Conservation (phyloP, 495 filamentous ascomycete species). For the Lepidopterella palustris region DNA sequence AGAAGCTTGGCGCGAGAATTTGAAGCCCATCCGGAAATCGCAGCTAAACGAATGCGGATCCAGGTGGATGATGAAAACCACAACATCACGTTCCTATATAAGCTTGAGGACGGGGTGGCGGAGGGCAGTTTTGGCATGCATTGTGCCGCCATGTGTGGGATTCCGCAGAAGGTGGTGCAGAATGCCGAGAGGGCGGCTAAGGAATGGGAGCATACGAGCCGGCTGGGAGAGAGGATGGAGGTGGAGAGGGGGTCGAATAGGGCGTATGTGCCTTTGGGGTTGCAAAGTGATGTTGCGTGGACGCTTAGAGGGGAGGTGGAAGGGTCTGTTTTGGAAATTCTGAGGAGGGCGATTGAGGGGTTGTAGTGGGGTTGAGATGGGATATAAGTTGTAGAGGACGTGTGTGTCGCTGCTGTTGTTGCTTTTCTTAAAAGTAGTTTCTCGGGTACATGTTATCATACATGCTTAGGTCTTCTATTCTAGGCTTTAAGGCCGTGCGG, state of each 20-base stretch:
- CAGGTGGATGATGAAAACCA: constrained; percentile 79
- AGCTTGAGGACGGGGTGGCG: constrained; percentile 88
- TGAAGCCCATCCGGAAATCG: constrained; percentile 76
- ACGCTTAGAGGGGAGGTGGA: constrained; percentile 53
- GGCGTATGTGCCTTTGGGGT: constrained; percentile 71
- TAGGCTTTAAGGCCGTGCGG: too few relatives aligned
- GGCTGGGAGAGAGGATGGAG: constrained; percentile 82
- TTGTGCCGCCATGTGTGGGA: constrained; percentile 97
- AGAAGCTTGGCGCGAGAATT: constrained; percentile 91
- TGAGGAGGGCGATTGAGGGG: constrained; percentile 69
- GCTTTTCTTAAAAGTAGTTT: background rate
- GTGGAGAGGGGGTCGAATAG: constrained; percentile 57
- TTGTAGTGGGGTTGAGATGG: constrained; percentile 45
- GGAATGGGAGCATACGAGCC: constrained; percentile 91
- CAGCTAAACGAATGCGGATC: constrained; percentile 84
- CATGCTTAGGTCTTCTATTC: too few relatives aligned
- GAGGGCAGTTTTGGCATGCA: constrained; percentile 99
- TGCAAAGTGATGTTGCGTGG: constrained; percentile 88
- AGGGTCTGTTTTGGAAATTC: constrained; percentile 51
- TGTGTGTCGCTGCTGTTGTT: background rate
- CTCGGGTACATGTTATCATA: background rate
- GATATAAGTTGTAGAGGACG: background rate
- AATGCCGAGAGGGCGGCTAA: constrained; percentile 82
- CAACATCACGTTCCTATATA: constrained; percentile 89
- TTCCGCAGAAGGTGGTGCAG: constrained; percentile 74